phyloP scores from a whole-genome alignment of 768 basidiomycete genomes.

The Mycena epipterygia region DNA sequence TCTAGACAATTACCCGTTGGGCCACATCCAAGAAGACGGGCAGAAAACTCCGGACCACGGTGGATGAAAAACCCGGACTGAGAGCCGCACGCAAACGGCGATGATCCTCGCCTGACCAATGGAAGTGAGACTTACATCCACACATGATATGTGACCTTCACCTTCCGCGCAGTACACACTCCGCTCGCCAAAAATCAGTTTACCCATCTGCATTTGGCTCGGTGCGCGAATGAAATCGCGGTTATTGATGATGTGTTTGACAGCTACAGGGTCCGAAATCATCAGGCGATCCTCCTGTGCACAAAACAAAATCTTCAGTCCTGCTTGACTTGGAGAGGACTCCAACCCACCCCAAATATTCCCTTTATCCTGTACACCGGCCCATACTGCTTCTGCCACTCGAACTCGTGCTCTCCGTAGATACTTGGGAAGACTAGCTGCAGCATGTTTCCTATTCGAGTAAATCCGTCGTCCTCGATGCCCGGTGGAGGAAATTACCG shows the following conservation, averaged over 20 bases:
- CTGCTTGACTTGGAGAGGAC: neutral
- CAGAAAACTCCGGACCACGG: slow-evolving; percentile 10
- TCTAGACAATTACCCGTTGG: neutral
- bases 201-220: slow-evolving; percentile 18
- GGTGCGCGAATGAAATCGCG: slow-evolving; percentile 24
- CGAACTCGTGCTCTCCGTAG: slow-evolving; percentile 30
- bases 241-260: slow-evolving; percentile 27
- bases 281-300: slow-evolving; percentile 27
- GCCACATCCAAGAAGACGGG: slow-evolving; percentile 27
- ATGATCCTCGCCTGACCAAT: slow-evolving; percentile 20
- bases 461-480: neutral
- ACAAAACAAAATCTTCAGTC: neutral
- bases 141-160: neutral
- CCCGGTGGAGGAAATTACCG: slow-evolving; percentile 1
- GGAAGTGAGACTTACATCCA: neutral
- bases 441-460: slow-evolving; percentile 28
- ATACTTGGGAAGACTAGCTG: slow-evolving; percentile 19
- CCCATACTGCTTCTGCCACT: slow-evolving; percentile 29
- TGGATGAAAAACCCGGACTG: slow-evolving; percentile 20
- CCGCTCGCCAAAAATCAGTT: slow-evolving; percentile 23
- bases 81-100: slow-evolving; percentile 27
- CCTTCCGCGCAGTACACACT: slow-evolving; percentile 32
- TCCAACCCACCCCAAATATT: slow-evolving; percentile 21
- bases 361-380: slow-evolving; percentile 28
- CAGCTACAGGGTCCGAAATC: slow-evolving; percentile 24